Percentiles rank a stretch among this genome's conserved stretches.
Evolutionary conservation across 257 asterid species (phyloP).

Genomic region (Solanum etuberosum): DNA sequence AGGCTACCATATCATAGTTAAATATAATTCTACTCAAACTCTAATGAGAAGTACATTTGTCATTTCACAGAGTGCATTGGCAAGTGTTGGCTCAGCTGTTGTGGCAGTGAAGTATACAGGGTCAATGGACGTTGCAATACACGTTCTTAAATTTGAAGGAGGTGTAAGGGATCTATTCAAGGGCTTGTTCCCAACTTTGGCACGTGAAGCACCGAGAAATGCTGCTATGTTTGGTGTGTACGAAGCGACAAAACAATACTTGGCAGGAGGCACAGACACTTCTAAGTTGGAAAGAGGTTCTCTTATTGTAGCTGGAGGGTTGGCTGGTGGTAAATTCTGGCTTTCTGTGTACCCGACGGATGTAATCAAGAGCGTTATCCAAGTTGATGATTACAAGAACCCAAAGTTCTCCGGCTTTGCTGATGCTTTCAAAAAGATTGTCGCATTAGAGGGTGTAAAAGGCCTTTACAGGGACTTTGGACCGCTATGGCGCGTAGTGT

Average conservation of each 20-base stretch:
- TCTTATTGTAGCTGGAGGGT: slow-evolving; percentile 53
- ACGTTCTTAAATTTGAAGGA: slow-evolving; percentile 45
- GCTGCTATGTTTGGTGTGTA: slow-evolving; percentile 77
- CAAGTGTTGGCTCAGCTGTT: slow-evolving; percentile 26
- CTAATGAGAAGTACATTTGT: background rate
- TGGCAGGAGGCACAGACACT: slow-evolving; percentile 61
- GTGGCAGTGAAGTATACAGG: slow-evolving; percentile 51
- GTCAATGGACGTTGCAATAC: slow-evolving; percentile 77
- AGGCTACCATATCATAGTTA: no score
- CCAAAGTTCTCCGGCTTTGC: slow-evolving; percentile 58
- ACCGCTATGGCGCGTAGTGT: slow-evolving; percentile 25
- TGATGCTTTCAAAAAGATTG: slow-evolving; percentile 57
- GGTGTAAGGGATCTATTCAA: slow-evolving; percentile 63
- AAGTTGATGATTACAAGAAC: slow-evolving; percentile 61
- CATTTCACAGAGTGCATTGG: slow-evolving; percentile 37
- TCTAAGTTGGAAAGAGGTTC: slow-evolving; percentile 57
- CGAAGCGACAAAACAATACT: slow-evolving; percentile 51
- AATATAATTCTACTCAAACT: no score
- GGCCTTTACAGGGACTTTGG: slow-evolving; percentile 80
- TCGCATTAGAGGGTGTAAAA: slow-evolving; percentile 54
- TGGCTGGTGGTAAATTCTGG: slow-evolving; percentile 74
- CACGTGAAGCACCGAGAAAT: slow-evolving; percentile 75
- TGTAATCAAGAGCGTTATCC: slow-evolving; percentile 67
- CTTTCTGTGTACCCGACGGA: slow-evolving; percentile 60
- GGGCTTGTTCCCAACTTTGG: slow-evolving; percentile 62